A percentile compares a stretch with the other conserved stretches of the same genome.
Conservation (phyloP, 805 yeast genomes). For the Vanderwaltozyma tropicalis region DNA sequence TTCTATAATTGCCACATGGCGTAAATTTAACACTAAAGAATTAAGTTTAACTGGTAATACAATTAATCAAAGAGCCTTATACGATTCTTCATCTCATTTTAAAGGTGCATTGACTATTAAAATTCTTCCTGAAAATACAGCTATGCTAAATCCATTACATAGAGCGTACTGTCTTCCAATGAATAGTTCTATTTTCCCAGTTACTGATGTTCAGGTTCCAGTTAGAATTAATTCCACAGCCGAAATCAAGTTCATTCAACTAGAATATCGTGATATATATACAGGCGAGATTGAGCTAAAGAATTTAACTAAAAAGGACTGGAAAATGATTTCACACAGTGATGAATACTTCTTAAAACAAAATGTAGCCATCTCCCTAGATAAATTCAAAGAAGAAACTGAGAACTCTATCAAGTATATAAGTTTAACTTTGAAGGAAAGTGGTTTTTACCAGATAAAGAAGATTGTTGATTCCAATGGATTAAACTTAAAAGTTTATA, state of each 20-base stretch:
- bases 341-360: constrained; percentile 13
- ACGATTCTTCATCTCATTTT: constrained; percentile 42
- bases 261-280: constrained; percentile 49
- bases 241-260: constrained; percentile 55
- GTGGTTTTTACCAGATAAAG: constrained; percentile 69
- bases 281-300: constrained; percentile 37
- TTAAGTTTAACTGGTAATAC: constrained; percentile 44
- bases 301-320: constrained; percentile 48
- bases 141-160: constrained; percentile 65
- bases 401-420: constrained; percentile 39
- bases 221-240: constrained; percentile 71
- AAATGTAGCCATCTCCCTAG: constrained; percentile 9
- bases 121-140: constrained; percentile 85
- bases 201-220: constrained; percentile 36
- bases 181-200: constrained; percentile 11
- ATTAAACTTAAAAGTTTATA: constrained; percentile 48
- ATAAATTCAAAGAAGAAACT: constrained; percentile 8
- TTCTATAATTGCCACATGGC: constrained; percentile 35
- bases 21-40: constrained; percentile 34
- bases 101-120: constrained; percentile 80
- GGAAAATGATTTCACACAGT: constrained; percentile 31
- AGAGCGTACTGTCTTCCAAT: constrained; percentile 51
- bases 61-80: constrained; percentile 20
- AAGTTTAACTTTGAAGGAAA: constrained; percentile 51
- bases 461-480: constrained; percentile 59